A percentile compares a stretch with the other conserved stretches of the same genome.
Conservation (phyloP, 2,329 filamentous ascomycete genomes). For the Colletotrichum lupini region DNA sequence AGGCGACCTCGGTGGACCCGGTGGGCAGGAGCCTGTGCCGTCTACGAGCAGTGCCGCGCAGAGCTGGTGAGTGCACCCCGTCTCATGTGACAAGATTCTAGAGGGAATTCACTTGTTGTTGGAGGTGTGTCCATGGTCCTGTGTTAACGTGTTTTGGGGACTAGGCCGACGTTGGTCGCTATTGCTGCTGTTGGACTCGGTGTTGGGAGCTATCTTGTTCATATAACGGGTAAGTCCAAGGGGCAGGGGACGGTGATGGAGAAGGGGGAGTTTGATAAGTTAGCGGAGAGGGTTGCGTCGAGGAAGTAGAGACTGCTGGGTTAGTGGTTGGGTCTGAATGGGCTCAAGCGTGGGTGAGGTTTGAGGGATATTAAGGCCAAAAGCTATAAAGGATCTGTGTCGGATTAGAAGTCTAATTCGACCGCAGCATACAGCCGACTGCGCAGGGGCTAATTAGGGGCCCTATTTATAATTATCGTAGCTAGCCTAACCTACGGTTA, state of each 20-base stretch:
- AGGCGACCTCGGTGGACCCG: slow-evolving; percentile 32
- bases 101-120: too few relatives aligned
- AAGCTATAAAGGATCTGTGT: too few relatives aligned
- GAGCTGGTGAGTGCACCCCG: slow-evolving; percentile 19
- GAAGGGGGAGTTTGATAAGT: slow-evolving; percentile 9
- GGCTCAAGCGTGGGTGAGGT: fast-evolving
- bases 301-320: background rate
- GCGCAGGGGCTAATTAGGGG: too few relatives aligned
- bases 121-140: too few relatives aligned
- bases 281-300: background rate
- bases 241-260: background rate
- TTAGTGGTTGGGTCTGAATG: background rate
- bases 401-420: too few relatives aligned
- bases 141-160: too few relatives aligned
- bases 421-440: too few relatives aligned
- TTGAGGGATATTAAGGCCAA: too few relatives aligned
- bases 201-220: slow-evolving; percentile 23
- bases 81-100: too few relatives aligned
- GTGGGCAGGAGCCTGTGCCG: slow-evolving; percentile 30
- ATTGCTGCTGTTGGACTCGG: slow-evolving; percentile 25
- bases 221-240: slow-evolving; percentile 27
- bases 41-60: slow-evolving; percentile 8
- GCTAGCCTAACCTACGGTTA: too few relatives aligned
- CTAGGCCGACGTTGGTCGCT: slow-evolving; percentile 28
- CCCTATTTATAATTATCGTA: too few relatives aligned